Percentiles rank a stretch among this genome's conserved stretches.
phyloP scores from a whole-genome alignment of 202 grass and related monocot genomes.

The Panicum hallii region DNA sequence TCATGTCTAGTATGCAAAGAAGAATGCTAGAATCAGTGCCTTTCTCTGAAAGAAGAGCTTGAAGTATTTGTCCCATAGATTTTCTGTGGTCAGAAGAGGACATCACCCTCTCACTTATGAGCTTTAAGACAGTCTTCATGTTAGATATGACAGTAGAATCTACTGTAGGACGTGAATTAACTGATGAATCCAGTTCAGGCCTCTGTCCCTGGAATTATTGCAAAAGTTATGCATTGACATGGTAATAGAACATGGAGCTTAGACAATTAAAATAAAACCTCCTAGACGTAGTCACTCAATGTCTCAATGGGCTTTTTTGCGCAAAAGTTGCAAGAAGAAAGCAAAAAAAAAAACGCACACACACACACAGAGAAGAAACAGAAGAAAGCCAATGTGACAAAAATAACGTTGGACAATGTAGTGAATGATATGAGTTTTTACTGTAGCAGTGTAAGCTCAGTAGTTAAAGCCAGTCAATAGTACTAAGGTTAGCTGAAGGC shows the following conservation, averaged over 20 bases:
- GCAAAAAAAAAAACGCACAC: neutral
- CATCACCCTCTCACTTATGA: constrained; percentile 95
- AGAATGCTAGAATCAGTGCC: constrained; percentile 82
- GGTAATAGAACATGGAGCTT: constrained; percentile 13
- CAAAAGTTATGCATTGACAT: neutral
- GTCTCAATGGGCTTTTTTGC: neutral
- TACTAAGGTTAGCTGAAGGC: neutral
- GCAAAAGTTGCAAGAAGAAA: neutral
- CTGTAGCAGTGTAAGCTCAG: neutral
- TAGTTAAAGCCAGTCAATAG: constrained; percentile 27
- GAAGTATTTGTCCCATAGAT: constrained; percentile 86
- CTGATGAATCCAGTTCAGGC: constrained; percentile 80
- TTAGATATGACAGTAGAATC: constrained; percentile 80
- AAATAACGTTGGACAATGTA: neutral
- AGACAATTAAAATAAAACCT: constrained; percentile 24
- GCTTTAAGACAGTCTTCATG: constrained; percentile 87
- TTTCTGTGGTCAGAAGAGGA: constrained; percentile 70
- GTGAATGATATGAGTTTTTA: constrained; percentile 11
- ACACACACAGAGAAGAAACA: neutral
- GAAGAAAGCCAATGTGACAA: constrained; percentile 23
- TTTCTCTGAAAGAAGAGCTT: constrained; percentile 85
- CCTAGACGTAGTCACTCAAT: neutral
- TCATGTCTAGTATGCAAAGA: constrained; percentile 85
- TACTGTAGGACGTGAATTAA: constrained; percentile 67
- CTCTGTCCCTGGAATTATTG: constrained; percentile 81